phyloP scores from a whole-genome alignment of 768 basidiomycete genomes.

The Termitomyces sp. region DNA sequence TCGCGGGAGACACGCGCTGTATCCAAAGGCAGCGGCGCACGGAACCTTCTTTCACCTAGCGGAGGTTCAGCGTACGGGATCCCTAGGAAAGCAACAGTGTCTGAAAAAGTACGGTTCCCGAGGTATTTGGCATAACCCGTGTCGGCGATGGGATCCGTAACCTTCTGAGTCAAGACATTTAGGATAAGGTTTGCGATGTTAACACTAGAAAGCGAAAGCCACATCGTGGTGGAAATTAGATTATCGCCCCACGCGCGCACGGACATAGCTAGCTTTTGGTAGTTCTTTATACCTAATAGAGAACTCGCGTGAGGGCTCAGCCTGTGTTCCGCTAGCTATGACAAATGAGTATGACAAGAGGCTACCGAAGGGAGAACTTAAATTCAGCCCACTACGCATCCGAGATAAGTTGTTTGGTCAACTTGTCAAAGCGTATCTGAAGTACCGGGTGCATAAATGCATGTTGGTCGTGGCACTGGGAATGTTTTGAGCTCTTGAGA shows the following conservation, averaged over 20 bases:
- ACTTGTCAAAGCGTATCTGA: too few relatives aligned
- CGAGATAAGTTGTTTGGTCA: too few relatives aligned
- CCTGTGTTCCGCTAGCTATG: background rate
- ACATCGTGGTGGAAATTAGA: slow-evolving; percentile 8
- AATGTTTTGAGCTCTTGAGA: too few relatives aligned
- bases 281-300: background rate
- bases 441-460: too few relatives aligned
- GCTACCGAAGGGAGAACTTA: background rate
- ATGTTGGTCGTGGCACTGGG: too few relatives aligned
- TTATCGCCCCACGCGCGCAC: background rate
- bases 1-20: slow-evolving; percentile 34
- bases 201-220: slow-evolving; percentile 7
- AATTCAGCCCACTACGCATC: too few relatives aligned
- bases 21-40: slow-evolving; percentile 48
- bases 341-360: background rate
- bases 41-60: slow-evolving; percentile 43
- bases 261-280: slow-evolving; percentile 1
- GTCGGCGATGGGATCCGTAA: slow-evolving; percentile 32
- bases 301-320: background rate
- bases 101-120: slow-evolving; percentile 46
- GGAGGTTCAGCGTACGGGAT: slow-evolving; percentile 59
- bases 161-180: slow-evolving; percentile 2
- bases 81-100: slow-evolving; percentile 53
- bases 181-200: slow-evolving; percentile 8
- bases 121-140: slow-evolving; percentile 55